Percentiles rank a stretch among this genome's conserved stretches.
These are phyloP conservation scores for Colletotrichum echinochloae DNA, from an alignment of 2,329 filamentous ascomycete genomes.

Conservation along the genomic window DNA sequence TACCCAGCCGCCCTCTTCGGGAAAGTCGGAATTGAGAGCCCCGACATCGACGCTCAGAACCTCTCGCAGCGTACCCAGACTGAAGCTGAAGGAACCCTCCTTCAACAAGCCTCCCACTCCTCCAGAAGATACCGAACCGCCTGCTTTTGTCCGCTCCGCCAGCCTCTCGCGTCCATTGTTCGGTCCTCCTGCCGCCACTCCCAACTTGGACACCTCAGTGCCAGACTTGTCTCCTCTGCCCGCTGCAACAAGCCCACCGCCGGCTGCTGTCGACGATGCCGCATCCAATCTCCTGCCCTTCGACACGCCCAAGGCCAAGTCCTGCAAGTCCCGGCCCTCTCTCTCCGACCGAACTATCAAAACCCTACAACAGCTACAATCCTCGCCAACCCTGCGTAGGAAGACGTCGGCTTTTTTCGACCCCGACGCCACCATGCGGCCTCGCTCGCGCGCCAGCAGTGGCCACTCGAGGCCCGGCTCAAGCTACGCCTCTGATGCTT, in stretches of 20 bases:
- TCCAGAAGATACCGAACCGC: slow-evolving; percentile 42
- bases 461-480: slow-evolving; percentile 65
- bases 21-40: slow-evolving; percentile 15
- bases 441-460: slow-evolving; percentile 61
- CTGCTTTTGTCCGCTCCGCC: slow-evolving; percentile 46
- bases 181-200: slow-evolving; percentile 36
- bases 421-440: slow-evolving; percentile 68
- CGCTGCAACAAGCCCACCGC: slow-evolving; percentile 13
- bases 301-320: slow-evolving; percentile 40
- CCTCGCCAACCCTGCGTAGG: slow-evolving; percentile 77
- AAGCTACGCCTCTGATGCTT: slow-evolving; percentile 72
- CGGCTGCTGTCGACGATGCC: slow-evolving; percentile 40
- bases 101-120: slow-evolving; percentile 33
- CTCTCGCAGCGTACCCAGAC: slow-evolving; percentile 30
- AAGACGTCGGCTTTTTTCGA: slow-evolving; percentile 81
- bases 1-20: slow-evolving; percentile 40
- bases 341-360: slow-evolving; percentile 88
- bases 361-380: slow-evolving; percentile 81
- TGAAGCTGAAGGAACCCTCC: slow-evolving; percentile 31
- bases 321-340: slow-evolving; percentile 62
- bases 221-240: slow-evolving; percentile 25
- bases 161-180: slow-evolving; percentile 49
- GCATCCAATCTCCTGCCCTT: slow-evolving; percentile 4
- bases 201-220: slow-evolving; percentile 27
- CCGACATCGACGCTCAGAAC: slow-evolving; percentile 10